Conservation (phyloP, 345 rosid species). For the Citrus unshiu region DNA sequence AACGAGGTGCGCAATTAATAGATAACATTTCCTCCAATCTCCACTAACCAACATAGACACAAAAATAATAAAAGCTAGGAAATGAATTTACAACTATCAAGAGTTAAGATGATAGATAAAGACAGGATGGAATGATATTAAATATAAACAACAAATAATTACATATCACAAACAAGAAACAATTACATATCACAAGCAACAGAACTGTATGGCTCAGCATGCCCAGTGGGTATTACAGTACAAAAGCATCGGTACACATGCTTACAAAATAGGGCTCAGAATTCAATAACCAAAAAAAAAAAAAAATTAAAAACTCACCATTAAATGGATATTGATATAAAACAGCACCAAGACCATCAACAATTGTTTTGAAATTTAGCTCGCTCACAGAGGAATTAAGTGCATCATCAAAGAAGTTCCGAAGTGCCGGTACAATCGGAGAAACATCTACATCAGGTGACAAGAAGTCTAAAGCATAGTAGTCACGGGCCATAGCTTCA, state of each 20-base stretch:
- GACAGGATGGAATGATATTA: neutral
- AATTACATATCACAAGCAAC: neutral
- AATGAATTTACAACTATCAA: neutral
- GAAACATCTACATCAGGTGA: constrained; percentile 88
- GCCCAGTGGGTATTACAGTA: neutral
- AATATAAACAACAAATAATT: neutral
- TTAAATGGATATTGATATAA: constrained; percentile 87
- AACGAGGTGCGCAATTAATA: neutral
- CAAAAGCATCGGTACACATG: neutral
- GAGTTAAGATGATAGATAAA: neutral
- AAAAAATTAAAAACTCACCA: constrained; percentile 32
- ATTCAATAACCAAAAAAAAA: neutral
- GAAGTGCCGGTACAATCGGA: constrained; percentile 88
- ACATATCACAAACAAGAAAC: neutral
- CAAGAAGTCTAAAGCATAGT: constrained; percentile 79
- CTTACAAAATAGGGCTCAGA: neutral
- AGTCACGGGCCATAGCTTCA: constrained; percentile 98
- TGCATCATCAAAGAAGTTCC: constrained; percentile 87
- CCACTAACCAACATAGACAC: neutral
- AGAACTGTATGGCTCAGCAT: neutral
- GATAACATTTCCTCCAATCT: neutral
- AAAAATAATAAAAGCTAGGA: neutral
- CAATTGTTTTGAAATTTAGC: constrained; percentile 84
- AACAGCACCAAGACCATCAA: constrained; percentile 91
- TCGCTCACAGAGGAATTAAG: constrained; percentile 91